These are phyloP conservation scores for Pleurotus platypus DNA, from an alignment of 768 basidiomycete species.

Conservation along the genomic window DNA sequence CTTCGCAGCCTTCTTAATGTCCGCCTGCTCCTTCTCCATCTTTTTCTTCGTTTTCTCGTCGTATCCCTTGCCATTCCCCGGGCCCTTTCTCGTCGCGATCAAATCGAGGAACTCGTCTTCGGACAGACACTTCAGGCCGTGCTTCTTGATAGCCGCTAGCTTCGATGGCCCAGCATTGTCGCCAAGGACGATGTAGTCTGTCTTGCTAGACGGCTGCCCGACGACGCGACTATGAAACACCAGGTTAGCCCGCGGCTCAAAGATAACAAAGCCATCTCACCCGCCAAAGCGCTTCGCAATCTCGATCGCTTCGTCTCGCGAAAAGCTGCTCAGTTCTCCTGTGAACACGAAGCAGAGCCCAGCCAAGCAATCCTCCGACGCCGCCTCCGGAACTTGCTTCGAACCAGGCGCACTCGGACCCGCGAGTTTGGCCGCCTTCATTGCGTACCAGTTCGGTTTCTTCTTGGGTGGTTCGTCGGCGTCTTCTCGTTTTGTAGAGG, in stretches of 20 bases:
- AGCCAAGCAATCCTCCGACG: constrained; percentile 63
- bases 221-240: constrained; percentile 69
- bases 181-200: constrained; percentile 86
- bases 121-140: constrained; percentile 66
- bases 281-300: constrained; percentile 32
- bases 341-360: constrained; percentile 95
- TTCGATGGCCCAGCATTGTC: constrained; percentile 87
- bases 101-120: constrained; percentile 88
- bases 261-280: too few relatives aligned
- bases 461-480: constrained; percentile 14
- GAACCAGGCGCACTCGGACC: constrained; percentile 64
- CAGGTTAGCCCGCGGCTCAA: background rate
- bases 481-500: constrained; percentile 6
- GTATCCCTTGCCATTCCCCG: constrained; percentile 38
- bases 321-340: constrained; percentile 83
- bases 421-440: constrained; percentile 57
- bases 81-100: constrained; percentile 68
- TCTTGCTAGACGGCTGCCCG: constrained; percentile 42
- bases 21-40: constrained; percentile 74
- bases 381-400: constrained; percentile 70
- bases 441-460: constrained; percentile 42
- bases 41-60: constrained; percentile 84
- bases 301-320: constrained; percentile 83
- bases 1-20: constrained; percentile 67
- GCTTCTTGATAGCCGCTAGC: constrained; percentile 81